Evolutionary conservation across 257 asterid genomes (phyloP).

Genomic region (Ligustrum vulgare): DNA sequence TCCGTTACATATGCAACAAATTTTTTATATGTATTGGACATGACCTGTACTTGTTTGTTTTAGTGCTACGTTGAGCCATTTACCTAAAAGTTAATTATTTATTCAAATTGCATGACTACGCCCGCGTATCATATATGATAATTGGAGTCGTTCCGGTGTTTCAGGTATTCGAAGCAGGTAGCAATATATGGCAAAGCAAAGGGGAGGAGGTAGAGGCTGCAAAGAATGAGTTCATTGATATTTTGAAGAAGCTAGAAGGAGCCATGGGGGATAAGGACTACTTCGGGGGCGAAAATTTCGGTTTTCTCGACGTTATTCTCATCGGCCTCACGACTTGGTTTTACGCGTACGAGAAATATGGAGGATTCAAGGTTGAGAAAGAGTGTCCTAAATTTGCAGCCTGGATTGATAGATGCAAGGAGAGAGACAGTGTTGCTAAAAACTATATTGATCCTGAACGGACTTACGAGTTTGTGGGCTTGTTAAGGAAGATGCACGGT

Average conservation of each 20-base stretch:
- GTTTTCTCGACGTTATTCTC: slow-evolving; percentile 54
- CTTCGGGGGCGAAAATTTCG: slow-evolving; percentile 61
- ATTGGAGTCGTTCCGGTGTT: not conserved
- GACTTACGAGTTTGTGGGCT: slow-evolving; percentile 48
- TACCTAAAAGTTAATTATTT: not conserved
- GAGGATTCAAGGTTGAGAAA: slow-evolving; percentile 56
- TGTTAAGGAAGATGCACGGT: slow-evolving; percentile 60
- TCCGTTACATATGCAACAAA: too few relatives aligned
- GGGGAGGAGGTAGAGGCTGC: slow-evolving; percentile 55
- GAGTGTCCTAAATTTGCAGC: slow-evolving; percentile 56
- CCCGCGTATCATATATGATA: not conserved
- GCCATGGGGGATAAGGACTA: slow-evolving; percentile 60
- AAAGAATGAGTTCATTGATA: slow-evolving; percentile 59
- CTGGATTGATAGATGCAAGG: slow-evolving; percentile 63
- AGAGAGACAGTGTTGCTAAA: slow-evolving; percentile 58
- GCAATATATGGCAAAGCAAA: slow-evolving; percentile 52
- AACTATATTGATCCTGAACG: slow-evolving; percentile 41
- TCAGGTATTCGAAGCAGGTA: slow-evolving; percentile 53
- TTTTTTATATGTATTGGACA: too few relatives aligned
- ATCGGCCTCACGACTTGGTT: slow-evolving; percentile 61
- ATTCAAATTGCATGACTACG: not conserved
- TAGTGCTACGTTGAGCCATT: too few relatives aligned
- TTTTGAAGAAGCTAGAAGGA: slow-evolving; percentile 64
- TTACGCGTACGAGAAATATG: slow-evolving; percentile 55
- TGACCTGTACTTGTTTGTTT: too few relatives aligned